Conservation (phyloP, 768 basidiomycete genomes). For the Lactarius sanguifluus region DNA sequence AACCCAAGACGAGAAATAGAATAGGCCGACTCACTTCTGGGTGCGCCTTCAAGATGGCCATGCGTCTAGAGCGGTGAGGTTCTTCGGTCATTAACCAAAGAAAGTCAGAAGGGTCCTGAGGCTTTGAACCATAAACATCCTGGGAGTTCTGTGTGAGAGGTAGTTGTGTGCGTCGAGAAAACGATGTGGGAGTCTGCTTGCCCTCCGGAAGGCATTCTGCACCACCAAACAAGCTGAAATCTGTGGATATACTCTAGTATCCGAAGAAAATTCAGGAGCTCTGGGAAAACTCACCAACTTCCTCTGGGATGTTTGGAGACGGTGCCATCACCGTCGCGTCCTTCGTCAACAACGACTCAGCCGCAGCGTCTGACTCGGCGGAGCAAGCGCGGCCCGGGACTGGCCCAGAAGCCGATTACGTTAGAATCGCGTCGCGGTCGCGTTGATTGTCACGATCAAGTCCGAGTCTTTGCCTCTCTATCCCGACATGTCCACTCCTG, state of each 20-base stretch:
- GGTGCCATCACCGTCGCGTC: constrained; percentile 22
- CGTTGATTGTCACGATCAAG: neutral
- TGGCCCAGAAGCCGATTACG: constrained; percentile 7
- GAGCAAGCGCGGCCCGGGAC: neutral
- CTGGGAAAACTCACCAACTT: constrained; percentile 18
- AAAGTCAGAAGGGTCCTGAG: constrained; percentile 82
- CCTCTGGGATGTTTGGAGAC: constrained; percentile 26
- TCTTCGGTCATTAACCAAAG: constrained; percentile 98
- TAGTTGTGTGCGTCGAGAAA: constrained; percentile 52
- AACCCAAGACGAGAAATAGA: neutral
- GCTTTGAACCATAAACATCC: constrained; percentile 48
- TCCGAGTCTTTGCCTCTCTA: neutral
- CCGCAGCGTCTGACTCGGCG: neutral
- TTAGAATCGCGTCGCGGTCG: constrained; percentile 25
- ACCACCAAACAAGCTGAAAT: constrained; percentile 80
- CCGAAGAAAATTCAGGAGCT: neutral
- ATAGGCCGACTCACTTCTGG: constrained; percentile 63
- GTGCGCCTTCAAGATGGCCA: constrained; percentile 90
- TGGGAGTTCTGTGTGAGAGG: constrained; percentile 46
- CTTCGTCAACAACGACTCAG: neutral
- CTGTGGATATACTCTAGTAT: constrained; percentile 37
- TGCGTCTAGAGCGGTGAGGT: constrained; percentile 85
- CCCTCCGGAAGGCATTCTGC: constrained; percentile 72
- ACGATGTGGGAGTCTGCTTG: constrained; percentile 38
- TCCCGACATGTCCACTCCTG: constrained; percentile 12